Conservation (phyloP, 306 rosid genomes). For the Cicer judaicum region DNA sequence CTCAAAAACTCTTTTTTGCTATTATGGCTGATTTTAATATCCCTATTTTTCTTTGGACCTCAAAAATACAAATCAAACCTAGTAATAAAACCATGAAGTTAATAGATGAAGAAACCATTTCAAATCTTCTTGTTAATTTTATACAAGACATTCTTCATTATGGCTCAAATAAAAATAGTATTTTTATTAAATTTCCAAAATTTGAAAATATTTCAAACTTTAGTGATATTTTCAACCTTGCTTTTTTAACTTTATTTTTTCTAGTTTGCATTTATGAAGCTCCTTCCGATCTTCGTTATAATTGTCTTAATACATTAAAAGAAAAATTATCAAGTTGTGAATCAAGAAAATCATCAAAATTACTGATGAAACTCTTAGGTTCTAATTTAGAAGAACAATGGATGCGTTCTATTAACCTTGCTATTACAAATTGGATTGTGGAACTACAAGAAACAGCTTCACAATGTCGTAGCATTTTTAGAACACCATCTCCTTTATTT, state of each 20-base stretch:
- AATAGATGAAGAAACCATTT: slow-evolving; percentile 54
- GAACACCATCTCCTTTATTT: slow-evolving; percentile 76
- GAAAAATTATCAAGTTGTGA: slow-evolving; percentile 50
- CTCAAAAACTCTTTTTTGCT: slow-evolving; percentile 54
- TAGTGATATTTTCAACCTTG: slow-evolving; percentile 65
- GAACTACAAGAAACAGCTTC: slow-evolving; percentile 59
- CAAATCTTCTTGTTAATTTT: slow-evolving; percentile 63
- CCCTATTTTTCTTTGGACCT: slow-evolving; percentile 82
- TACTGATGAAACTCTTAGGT: slow-evolving; percentile 74
- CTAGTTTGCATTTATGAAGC: slow-evolving; percentile 85
- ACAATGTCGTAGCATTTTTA: slow-evolving; percentile 26
- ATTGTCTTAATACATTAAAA: slow-evolving; percentile 59
- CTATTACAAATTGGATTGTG: slow-evolving; percentile 80
- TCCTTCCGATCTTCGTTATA: slow-evolving; percentile 63
- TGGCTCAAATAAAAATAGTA: slow-evolving; percentile 56
- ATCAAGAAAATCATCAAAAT: slow-evolving; percentile 60
- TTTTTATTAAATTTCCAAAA: slow-evolving; percentile 53
- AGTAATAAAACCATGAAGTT: slow-evolving; percentile 40
- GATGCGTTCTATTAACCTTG: slow-evolving; percentile 90
- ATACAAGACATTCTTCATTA: slow-evolving; percentile 74
- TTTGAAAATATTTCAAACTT: slow-evolving; percentile 53
- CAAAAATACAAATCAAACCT: slow-evolving; percentile 61
- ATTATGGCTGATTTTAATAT: slow-evolving; percentile 66
- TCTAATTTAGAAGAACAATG: slow-evolving; percentile 85
- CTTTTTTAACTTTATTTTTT: slow-evolving; percentile 71